These are phyloP conservation scores for Brasenia schreberi DNA, from an alignment of 164 flowering plant species.

Conservation along the genomic window DNA sequence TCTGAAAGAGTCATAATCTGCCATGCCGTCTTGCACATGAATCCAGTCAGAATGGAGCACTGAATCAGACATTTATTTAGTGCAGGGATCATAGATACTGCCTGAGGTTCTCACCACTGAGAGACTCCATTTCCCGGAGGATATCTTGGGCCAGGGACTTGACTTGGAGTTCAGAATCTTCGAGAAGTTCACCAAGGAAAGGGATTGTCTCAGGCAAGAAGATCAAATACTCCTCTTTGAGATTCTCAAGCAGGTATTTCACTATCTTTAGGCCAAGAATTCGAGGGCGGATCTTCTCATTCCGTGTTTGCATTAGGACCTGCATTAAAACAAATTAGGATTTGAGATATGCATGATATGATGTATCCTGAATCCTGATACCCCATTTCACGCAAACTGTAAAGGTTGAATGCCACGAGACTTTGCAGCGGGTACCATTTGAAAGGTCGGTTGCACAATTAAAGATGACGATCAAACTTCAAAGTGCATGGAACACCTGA, in stretches of 20 bases:
- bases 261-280: slow-evolving; percentile 65
- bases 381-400: no score
- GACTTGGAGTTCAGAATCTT: slow-evolving; percentile 67
- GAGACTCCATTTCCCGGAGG: slow-evolving; percentile 56
- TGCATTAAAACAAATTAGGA: slow-evolving; percentile 10
- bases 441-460: no score
- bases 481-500: no score
- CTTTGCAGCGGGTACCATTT: no score
- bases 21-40: neutral
- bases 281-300: slow-evolving; percentile 58
- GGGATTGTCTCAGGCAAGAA: slow-evolving; percentile 76
- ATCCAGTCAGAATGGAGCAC: neutral
- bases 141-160: slow-evolving; percentile 74
- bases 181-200: slow-evolving; percentile 78
- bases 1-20: neutral
- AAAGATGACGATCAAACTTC: no score
- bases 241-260: slow-evolving; percentile 50
- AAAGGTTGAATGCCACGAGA: no score
- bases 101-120: slow-evolving; percentile 73
- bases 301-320: slow-evolving; percentile 94
- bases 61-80: no score
- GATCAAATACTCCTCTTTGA: slow-evolving; percentile 75
- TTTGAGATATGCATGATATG: no score
- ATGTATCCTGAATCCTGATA: no score
- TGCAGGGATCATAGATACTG: slow-evolving; percentile 35